phyloP scores from a whole-genome alignment of 108 stramenopile species.

The Skeletonema menzelii region DNA sequence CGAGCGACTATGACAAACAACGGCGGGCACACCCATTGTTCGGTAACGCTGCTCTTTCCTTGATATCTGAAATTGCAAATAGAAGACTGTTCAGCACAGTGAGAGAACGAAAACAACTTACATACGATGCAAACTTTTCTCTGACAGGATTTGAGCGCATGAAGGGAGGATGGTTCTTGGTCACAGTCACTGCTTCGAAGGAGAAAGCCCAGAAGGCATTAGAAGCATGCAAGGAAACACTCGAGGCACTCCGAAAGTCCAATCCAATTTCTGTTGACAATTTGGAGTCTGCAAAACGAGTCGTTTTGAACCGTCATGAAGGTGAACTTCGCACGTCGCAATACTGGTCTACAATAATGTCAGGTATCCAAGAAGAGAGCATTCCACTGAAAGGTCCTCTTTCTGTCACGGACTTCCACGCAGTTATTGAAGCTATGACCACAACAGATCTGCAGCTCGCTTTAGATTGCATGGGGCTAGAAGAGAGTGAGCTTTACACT shows the following conservation, averaged over 20 bases:
- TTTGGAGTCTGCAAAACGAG: slow-evolving; percentile 93
- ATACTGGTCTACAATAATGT: slow-evolving; percentile 94
- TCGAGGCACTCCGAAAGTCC: slow-evolving; percentile 67
- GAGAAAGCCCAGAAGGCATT: slow-evolving; percentile 92
- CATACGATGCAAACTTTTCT: slow-evolving; percentile 97
- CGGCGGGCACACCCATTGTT: slow-evolving; percentile 90
- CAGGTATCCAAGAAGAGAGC: slow-evolving; percentile 92
- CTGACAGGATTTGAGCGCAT: slow-evolving; percentile 91
- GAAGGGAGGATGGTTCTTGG: slow-evolving; percentile 94
- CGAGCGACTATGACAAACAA: slow-evolving; percentile 78
- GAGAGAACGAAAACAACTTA: slow-evolving; percentile 93
- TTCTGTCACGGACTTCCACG: slow-evolving; percentile 86
- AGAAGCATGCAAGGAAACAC: slow-evolving; percentile 94
- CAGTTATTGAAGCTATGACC: slow-evolving; percentile 90
- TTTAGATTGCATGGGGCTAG: slow-evolving; percentile 73
- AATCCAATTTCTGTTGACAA: slow-evolving; percentile 89
- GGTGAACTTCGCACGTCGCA: slow-evolving; percentile 83
- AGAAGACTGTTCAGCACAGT: slow-evolving; percentile 93
- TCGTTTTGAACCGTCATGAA: slow-evolving; percentile 94
- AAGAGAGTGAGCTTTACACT: slow-evolving; percentile 81
- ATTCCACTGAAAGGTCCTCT: slow-evolving; percentile 91
- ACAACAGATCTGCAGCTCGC: slow-evolving; percentile 85
- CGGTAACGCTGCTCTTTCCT: slow-evolving; percentile 78
- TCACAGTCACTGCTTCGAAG: slow-evolving; percentile 95
- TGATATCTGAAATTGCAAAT: slow-evolving; percentile 91